Evolutionary conservation across 208 protist species (phyloP).

Genomic region (Acanthamoeba healyi): DNA sequence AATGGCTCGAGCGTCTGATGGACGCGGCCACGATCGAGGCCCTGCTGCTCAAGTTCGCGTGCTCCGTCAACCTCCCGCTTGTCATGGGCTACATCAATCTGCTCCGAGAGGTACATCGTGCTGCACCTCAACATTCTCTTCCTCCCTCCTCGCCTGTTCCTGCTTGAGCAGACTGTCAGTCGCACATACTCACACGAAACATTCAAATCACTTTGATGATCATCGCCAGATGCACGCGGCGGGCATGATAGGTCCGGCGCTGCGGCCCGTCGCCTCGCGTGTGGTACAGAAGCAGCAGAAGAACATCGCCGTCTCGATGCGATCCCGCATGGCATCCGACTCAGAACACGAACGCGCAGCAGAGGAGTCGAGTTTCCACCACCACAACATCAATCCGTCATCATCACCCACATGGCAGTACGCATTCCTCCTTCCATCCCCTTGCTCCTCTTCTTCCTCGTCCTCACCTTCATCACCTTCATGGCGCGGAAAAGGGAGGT

Average conservation of each 20-base stretch:
- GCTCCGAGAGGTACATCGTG: neutral
- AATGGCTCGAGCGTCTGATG: neutral
- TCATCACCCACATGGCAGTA: neutral
- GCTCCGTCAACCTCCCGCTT: neutral
- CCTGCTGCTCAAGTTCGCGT: constrained; percentile 5
- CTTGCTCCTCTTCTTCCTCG: too few species aligned
- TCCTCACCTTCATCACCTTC: too few species aligned
- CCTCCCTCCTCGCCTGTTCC: neutral
- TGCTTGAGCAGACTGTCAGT: neutral
- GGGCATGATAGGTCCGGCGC: neutral
- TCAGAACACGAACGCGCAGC: too few species aligned
- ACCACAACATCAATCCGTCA: neutral
- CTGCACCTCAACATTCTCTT: too few species aligned
- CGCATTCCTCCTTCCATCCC: neutral
- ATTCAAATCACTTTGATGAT: neutral
- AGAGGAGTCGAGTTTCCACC: too few species aligned
- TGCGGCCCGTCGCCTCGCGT: neutral
- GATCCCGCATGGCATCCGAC: too few species aligned
- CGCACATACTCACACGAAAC: neutral
- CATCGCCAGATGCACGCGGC: neutral
- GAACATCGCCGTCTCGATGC: neutral
- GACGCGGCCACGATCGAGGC: neutral
- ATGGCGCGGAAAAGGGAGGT: neutral
- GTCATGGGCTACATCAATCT: neutral
- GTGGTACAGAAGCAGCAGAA: neutral